Base-by-base conservation (phyloP, 2,329 filamentous ascomycete genomes). In the Akanthomyces uredinophilus region DNA sequence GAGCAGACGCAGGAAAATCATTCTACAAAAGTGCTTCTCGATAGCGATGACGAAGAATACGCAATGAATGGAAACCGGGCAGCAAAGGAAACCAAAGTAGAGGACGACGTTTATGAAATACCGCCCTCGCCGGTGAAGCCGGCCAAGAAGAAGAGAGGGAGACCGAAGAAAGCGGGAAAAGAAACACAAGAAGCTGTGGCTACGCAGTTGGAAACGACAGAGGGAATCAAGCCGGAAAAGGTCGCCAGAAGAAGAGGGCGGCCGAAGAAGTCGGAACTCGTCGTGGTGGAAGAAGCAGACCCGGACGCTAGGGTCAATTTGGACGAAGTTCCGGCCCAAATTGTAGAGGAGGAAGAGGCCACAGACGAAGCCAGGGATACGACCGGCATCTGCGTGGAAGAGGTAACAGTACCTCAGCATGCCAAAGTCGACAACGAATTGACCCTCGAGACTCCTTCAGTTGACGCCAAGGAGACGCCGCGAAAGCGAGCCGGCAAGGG, bases 201-300 rank as follows among this genome's bases (percentile, higher is more conserved):
- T 5, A 13, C 22, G n/a, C 32, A 16, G 16, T 46, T 47, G 65
- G 58, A 75, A 72, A 2, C 20, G 22, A 14, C 16, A 20, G 46
- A 56, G 41, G 14, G 16, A 27, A 41, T 29, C 35, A 53, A 39
- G 3, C n/a, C 29, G n/a, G 44, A 1, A 14, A 32, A 47, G 10
- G n/a, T 1, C 6, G 2, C 47, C 60, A 77, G 73, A 67, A 77
- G 73, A 63, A 71, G 79, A 55, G 79, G 79, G 4, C 72, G 79
- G 22, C 78, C 78, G 18, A 75, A 72, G 62, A 81, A 80, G 61
- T 64, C 68, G 2, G 71, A 70, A 27, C 69, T 69, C 47, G 60
- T 52, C 14, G 51, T 46, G n/a, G 22, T 35, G 35, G 44, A 56
- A 24, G 27, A 37, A 20, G 29, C 46, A 14, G 57, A 53, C 29